phyloP scores from a whole-genome alignment of 495 filamentous ascomycete species.

The Friedmanniomyces simplex region DNA sequence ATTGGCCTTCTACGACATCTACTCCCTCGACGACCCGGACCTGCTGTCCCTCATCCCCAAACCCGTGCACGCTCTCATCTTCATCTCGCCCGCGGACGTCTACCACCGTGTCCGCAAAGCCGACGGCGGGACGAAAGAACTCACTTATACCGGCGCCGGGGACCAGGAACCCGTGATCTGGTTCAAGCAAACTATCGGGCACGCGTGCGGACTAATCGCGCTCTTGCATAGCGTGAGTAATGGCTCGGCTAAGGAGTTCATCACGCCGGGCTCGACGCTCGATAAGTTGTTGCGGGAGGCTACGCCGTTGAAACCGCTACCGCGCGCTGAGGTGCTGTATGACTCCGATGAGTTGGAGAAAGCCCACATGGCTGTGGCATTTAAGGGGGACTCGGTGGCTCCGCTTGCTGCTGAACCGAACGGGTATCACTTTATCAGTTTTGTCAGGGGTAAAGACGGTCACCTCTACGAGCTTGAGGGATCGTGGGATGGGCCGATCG shows the following conservation, averaged over 20 bases:
- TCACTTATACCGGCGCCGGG: slow-evolving; percentile 41
- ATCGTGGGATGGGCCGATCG: slow-evolving; percentile 56
- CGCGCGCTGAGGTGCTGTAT: slow-evolving; percentile 63
- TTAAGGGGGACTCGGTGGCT: slow-evolving; percentile 59
- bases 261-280: slow-evolving; percentile 39
- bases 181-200: slow-evolving; percentile 85
- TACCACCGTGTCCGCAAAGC: slow-evolving; percentile 54
- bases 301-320: slow-evolving; percentile 41
- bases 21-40: slow-evolving; percentile 67
- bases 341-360: slow-evolving; percentile 56
- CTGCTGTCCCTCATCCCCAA: slow-evolving; percentile 71
- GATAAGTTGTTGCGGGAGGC: slow-evolving; percentile 39
- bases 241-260: slow-evolving; percentile 39
- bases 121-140: slow-evolving; percentile 49
- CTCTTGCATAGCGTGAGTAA: slow-evolving; percentile 66
- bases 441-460: slow-evolving; percentile 63
- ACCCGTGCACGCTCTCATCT: slow-evolving; percentile 70
- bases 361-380: slow-evolving; percentile 62
- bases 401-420: slow-evolving; percentile 39
- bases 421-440: slow-evolving; percentile 64
- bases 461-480: slow-evolving; percentile 82
- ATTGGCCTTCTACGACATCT: slow-evolving; percentile 72
- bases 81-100: slow-evolving; percentile 69
- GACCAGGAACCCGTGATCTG: slow-evolving; percentile 58
- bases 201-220: slow-evolving; percentile 80